Evolutionary conservation across 192 early-diverging fungal genomes (phyloP), one percentile per base, ranked within the genome.

Genomic region (Allomyces arbusculus): DNA sequence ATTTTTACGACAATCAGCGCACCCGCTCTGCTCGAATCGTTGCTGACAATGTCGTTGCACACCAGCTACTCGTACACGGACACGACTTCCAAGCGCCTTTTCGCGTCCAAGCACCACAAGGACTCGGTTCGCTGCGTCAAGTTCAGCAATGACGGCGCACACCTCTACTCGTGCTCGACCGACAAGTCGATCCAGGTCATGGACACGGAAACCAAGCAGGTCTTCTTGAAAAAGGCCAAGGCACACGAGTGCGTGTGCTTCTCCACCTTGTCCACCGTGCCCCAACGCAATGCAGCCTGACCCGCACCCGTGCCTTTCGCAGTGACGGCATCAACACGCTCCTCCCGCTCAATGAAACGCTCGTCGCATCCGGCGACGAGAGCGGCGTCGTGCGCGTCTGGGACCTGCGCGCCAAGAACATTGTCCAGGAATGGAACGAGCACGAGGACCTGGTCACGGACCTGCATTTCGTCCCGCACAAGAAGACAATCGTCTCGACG

Each of bases 391-490:
- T 99, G 62, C 91, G 91, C 75, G 84, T 86, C 77, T 99, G 95
- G 95, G 95, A 99, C 72, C 78, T 80, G 45, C 79, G 92, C 65
- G 77, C 84, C 66, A 78, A 84, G 63, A 88, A 88, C 67, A 80
- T 81, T 24, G 82, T 86, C 9, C 83, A 85, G 78, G 78, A 84
- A 23, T 95, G 89, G 68, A 73, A 77, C 11, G 92, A 93, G 64
- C 89, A 97, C 69, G 83, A 82, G 12, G 96, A 99, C 75, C 95
- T 88, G 68, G 93, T 97, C 62, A 87, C 92, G 0, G 90, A 93
- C 65, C 84, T 96, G 78, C 74, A 75, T 4, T 96, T 75, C 69
- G 79, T 84, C 44, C 61, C 68, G 6, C 72, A 82, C 24, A 88
- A 87, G 63, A 87, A 86, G 43, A 90, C 90, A 1, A 68, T 99